Evolutionary conservation across 2,329 filamentous ascomycete species (phyloP), one percentile per base, ranked within the genome.

Genomic region (Hirsutella minnesotensis): DNA sequence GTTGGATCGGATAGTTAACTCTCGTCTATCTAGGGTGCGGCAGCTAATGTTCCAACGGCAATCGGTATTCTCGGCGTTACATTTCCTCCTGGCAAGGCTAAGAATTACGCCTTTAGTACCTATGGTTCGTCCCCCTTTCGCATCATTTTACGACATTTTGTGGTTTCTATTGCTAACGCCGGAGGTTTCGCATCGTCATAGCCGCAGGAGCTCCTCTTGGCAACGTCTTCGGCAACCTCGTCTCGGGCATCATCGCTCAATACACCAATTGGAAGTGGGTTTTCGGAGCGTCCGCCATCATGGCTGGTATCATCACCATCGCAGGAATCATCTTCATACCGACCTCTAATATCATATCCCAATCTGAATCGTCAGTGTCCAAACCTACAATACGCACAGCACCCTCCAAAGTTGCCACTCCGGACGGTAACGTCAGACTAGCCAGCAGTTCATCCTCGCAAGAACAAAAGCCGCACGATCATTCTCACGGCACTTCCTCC

Each of bases 31-130:
- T n/a, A 74, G 61, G 80, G 79, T 2, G 77, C 77, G 21, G 81
- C 81, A 2, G 78, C 79, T 15, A 84, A 82, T 53, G 77, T 84
- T 1, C 81, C 81, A 0, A 83, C 80, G 0, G 81, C 81, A 0
- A 76, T 86, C 53, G 81, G 81, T 0, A 84, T 85, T 33, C 58
- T 86, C 3, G 80, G 79, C 0, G 73, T 75, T 2, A 83, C 77
- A 0, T 85, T 85, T 43, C 73, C 74, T 1, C 79, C 79, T 0
- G 78, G 81, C 0, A 79, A 75, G 48, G 75, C 79, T 4, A 84
- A 83, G 60, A 84, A 82, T 51, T 82, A 83, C 54, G 79, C 80
- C 1, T 84, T 86, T 50, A 75, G 74, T 31, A 68, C 72, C 19
- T 83, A 81, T 45, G 70, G 70, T 72, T 54, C 44, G 62, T 42